Evolutionary conservation across 2,329 filamentous ascomycete genomes (phyloP).

Genomic region (Colletotrichum gloeosporioides): DNA sequence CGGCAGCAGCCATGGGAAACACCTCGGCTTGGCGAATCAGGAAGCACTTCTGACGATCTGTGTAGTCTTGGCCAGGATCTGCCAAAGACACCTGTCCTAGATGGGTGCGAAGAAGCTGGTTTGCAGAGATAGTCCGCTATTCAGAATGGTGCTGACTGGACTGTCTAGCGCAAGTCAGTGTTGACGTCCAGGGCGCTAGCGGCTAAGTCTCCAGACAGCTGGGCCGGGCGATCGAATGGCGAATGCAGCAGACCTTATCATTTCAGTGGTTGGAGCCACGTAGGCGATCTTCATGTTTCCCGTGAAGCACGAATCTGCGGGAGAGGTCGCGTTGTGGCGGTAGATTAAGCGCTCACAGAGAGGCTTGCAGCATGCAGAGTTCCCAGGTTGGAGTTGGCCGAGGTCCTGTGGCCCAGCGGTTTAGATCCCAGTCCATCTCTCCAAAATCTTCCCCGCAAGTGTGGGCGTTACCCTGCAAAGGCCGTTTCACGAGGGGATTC

Average conservation of each 20-base stretch:
- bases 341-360: conserved; percentile 7
- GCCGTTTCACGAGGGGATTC: conserved; percentile 3
- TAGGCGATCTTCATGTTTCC: not conserved
- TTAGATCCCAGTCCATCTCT: not conserved
- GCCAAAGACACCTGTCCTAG: not conserved
- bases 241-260: not conserved
- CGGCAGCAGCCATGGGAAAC: not conserved
- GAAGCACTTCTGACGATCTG: not conserved
- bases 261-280: conserved; percentile 18
- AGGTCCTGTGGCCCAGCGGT: not conserved
- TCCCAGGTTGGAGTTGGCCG: not conserved
- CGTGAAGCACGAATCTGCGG: not conserved
- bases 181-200: not conserved
- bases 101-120: not conserved
- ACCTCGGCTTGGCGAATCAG: not conserved
- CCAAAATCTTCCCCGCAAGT: not conserved
- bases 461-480: conserved; percentile 1
- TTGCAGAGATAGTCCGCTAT: not conserved
- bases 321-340: not conserved
- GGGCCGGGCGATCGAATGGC: not conserved
- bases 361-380: conserved; percentile 1
- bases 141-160: not conserved
- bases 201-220: not conserved
- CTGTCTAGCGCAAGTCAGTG: not conserved
- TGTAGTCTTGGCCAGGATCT: not conserved